Percentiles rank a stretch among this genome's conserved stretches.
phyloP scores from a whole-genome alignment of 805 yeast genomes.

The Pichia paraexigua region DNA sequence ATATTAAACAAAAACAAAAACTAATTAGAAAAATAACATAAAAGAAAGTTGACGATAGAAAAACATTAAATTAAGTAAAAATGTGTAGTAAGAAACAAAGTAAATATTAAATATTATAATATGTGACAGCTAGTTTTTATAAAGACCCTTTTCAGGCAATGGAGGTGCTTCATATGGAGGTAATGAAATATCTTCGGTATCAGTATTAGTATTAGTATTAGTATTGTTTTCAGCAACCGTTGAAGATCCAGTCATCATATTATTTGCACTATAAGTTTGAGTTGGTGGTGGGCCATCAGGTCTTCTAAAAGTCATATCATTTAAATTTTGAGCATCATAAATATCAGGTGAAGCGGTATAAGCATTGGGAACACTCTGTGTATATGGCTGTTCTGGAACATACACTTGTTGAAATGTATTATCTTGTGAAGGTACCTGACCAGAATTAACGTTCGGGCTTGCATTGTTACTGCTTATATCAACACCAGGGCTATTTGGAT shows the following conservation, averaged over 20 bases:
- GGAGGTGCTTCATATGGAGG: constrained; percentile 3
- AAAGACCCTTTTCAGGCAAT: constrained; percentile 3
- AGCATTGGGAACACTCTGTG: constrained; percentile 13
- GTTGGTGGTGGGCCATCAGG: constrained; percentile 1
- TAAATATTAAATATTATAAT: neutral
- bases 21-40: neutral
- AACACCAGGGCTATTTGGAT: neutral
- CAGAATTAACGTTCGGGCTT: neutral
- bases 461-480: neutral
- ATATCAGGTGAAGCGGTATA: neutral
- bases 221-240: neutral
- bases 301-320: neutral
- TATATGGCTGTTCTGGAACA: neutral
- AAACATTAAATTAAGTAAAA: neutral
- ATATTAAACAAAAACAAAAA: too few species aligned
- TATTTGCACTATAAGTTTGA: neutral
- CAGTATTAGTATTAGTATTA: neutral
- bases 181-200: neutral
- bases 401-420: neutral
- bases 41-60: neutral
- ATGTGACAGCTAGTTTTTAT: neutral
- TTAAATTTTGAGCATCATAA: neutral
- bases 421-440: neutral
- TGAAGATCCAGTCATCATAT: neutral
- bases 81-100: neutral